Evolutionary conservation across 75 land plant species (phyloP).

Genomic region (Azolla pinnata): DNA sequence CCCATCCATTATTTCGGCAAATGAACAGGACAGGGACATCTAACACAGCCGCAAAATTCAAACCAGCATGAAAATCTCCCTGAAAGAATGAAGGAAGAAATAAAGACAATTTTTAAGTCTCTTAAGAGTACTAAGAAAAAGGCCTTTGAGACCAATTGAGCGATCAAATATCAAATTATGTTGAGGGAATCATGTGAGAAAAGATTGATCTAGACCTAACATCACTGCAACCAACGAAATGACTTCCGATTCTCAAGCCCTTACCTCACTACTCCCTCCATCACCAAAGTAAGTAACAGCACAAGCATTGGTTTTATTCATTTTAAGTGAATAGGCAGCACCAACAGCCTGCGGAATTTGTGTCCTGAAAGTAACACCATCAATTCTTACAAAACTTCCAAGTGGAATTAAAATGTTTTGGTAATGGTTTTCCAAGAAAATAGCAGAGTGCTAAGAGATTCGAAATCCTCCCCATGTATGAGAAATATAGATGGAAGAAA

Average conservation of each 20-base stretch:
- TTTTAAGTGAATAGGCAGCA: conserved; percentile 84
- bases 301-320: conserved; percentile 72
- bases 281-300: conserved; percentile 71
- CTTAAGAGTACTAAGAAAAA: not conserved
- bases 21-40: conserved; percentile 68
- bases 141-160: not conserved
- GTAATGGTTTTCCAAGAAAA: not conserved
- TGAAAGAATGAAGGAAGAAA: conserved; percentile 14
- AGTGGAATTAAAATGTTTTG: not conserved
- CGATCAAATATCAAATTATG: too few species aligned
- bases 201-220: too few species aligned
- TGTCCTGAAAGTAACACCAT: too few species aligned
- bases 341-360: conserved; percentile 93
- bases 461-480: too few species aligned
- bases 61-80: conserved; percentile 86
- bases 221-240: too few species aligned
- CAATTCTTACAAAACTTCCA: too few species aligned
- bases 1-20: conserved; percentile 92
- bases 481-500: conserved; percentile 2
- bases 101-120: not conserved
- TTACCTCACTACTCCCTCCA: conserved; percentile 85
- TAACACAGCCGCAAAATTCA: conserved; percentile 83
- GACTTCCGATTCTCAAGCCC: too few species aligned
- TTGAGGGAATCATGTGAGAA: too few species aligned
- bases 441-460: too few species aligned